Conservation (phyloP, 2,329 filamentous ascomycete genomes). For the Phoma sp. region DNA sequence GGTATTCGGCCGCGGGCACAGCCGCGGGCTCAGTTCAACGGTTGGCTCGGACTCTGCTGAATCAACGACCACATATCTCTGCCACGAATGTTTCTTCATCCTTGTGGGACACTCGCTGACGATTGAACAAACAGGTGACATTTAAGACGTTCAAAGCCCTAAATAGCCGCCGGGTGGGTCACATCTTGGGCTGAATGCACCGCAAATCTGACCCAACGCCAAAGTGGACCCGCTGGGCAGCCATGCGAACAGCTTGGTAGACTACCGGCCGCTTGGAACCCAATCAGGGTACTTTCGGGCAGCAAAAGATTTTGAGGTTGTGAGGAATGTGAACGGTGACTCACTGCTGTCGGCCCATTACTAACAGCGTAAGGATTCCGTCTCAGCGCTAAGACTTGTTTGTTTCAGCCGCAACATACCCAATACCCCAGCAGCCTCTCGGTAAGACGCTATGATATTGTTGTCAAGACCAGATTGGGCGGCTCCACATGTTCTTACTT, state of each 20-base stretch:
- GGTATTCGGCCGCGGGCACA: slow-evolving; percentile 9
- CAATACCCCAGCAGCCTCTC: background rate
- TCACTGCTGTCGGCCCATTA: slow-evolving; percentile 22
- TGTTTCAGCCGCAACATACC: background rate
- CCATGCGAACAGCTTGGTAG: slow-evolving; percentile 29
- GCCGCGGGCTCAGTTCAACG: slow-evolving; percentile 8
- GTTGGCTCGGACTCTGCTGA: background rate
- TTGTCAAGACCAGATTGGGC: slow-evolving; percentile 1
- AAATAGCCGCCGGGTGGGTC: slow-evolving; percentile 34
- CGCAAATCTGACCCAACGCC: slow-evolving; percentile 23
- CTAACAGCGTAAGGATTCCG: too few relatives aligned
- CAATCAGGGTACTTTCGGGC: slow-evolving; percentile 33
- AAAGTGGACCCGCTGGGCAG: slow-evolving; percentile 37
- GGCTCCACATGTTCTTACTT: slow-evolving; percentile 30
- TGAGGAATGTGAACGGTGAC: slow-evolving; percentile 25
- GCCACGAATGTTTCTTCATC: slow-evolving; percentile 7
- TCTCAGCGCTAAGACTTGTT: slow-evolving; percentile 3
- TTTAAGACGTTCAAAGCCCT: slow-evolving; percentile 17
- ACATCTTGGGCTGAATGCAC: slow-evolving; percentile 27
- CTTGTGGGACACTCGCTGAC: slow-evolving; percentile 4
- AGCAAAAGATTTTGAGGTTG: slow-evolving; percentile 23
- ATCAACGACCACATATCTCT: slow-evolving; percentile 10
- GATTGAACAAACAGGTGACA: slow-evolving; percentile 4
- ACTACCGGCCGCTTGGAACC: slow-evolving; percentile 26
- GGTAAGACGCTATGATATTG: background rate